These are phyloP conservation scores for Blechomonas ayalai DNA, from an alignment of 208 protist species.

Conservation along the genomic window DNA sequence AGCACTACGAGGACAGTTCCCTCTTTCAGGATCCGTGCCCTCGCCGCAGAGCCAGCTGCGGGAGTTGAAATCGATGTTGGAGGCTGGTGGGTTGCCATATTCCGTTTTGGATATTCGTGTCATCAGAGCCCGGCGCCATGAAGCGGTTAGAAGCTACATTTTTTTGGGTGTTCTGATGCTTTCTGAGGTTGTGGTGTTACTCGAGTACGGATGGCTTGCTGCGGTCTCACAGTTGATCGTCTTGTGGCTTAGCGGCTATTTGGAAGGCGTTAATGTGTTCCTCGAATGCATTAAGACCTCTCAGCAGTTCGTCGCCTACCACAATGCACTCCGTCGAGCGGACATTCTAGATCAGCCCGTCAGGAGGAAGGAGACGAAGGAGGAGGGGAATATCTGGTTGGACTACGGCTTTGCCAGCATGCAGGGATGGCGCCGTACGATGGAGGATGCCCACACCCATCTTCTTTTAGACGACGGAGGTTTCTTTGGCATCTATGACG, in stretches of 20 bases:
- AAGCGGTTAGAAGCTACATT: too few species aligned
- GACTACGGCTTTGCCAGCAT: conserved; percentile 71
- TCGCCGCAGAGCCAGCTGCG: too few species aligned
- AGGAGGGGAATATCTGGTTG: conserved; percentile 57
- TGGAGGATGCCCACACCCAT: conserved; percentile 89
- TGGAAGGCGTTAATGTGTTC: not conserved
- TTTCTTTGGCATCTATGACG: conserved; percentile 90
- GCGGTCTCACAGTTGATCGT: not conserved
- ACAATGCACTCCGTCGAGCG: conserved; percentile 63
- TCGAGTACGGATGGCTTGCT: not conserved
- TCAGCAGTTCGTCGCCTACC: conserved; percentile 26
- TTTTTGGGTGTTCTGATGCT: too few species aligned
- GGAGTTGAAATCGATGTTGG: too few species aligned
- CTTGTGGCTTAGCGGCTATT: not conserved
- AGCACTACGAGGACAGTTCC: too few species aligned
- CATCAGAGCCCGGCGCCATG: too few species aligned
- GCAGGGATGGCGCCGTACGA: conserved; percentile 87
- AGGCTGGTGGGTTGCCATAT: too few species aligned
- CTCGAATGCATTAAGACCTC: conserved; percentile 1
- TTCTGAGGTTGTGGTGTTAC: too few species aligned
- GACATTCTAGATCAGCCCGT: conserved; percentile 86
- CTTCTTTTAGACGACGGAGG: conserved; percentile 60
- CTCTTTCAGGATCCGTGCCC: too few species aligned
- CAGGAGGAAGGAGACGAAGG: conserved; percentile 53
- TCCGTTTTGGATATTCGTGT: too few species aligned